Base-by-base conservation (phyloP, 108 stramenopile species). In the Fragilaria crotonensis region DNA sequence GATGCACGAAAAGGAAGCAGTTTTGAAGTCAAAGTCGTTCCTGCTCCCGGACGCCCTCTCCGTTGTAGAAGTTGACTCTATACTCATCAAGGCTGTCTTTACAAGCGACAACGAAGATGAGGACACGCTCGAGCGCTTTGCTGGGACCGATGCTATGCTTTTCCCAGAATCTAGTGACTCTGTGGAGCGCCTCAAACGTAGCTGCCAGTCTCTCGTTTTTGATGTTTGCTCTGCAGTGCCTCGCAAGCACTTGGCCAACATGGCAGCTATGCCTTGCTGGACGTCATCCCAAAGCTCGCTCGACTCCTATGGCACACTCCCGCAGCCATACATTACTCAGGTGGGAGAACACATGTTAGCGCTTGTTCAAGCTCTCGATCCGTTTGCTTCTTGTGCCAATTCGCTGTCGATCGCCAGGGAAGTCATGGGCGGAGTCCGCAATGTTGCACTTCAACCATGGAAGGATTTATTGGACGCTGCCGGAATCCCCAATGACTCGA, bases 281-380 rank as follows among this genome's bases (percentile, higher is more conserved):
- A 54, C 73, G 5, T 41, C 64, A 29, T 68, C 54, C 2, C 28
- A 47, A 19, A 74, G 64, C 31, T 67, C 51, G 32, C 31, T 80
- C 5, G 73, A 74, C 5, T 87, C 85, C 22, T 91, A 88, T 54
- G 86, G 90, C 20, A 88, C 80, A 5, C 69, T 91, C 18, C 90
- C 90, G 5, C 90, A 91, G 62, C 57, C 66, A 17, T 91, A 85
- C 68, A 84, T 91, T 26, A 88, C 84, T 26, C 83, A 84, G 26
- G 83, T 91, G 18, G 90, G 90, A 11, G 90, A 91, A 56, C 90
- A 91, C 54, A 85, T 91, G 76, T 54, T 91, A 45, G 82, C 90
- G 11, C 54, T 91, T 50, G 90, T 91, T 2, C 90, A 91, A 54
- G 80, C 84, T 17, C 69, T 91, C 48, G 90, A 91, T 58, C 90